Evolutionary conservation across 208 protist species (phyloP).

Genomic region (Trypanosoma cruzi): DNA sequence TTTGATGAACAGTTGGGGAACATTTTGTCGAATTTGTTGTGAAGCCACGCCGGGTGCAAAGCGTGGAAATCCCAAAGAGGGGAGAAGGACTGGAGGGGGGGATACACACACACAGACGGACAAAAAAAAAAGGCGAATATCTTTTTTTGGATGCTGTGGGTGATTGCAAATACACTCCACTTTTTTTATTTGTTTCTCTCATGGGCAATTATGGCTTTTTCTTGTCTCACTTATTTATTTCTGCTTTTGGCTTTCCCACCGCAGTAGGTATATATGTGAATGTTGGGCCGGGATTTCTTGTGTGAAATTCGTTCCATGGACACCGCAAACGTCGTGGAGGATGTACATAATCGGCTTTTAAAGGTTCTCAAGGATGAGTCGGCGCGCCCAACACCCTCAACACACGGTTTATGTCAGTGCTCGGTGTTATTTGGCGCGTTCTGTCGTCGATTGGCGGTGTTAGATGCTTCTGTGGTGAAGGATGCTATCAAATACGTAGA

Average conservation of each 20-base stretch:
- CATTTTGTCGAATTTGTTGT: too few species aligned
- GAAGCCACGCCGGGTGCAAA: too few species aligned
- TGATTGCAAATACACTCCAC: too few species aligned
- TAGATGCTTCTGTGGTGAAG: slow-evolving; percentile 7
- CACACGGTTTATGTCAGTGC: slow-evolving; percentile 18
- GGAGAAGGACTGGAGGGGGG: too few species aligned
- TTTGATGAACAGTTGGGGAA: slow-evolving; percentile 19
- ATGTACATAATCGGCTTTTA: not conserved
- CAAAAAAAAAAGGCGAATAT: too few species aligned
- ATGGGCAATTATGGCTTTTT: too few species aligned
- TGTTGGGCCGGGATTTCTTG: slow-evolving; percentile 18
- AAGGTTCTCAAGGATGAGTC: slow-evolving; percentile 3
- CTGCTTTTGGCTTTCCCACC: not conserved
- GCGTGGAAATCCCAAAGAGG: too few species aligned
- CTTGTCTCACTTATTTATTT: slow-evolving; percentile 13
- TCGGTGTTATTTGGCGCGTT: slow-evolving; percentile 31
- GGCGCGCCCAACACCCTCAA: not conserved
- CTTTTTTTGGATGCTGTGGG: too few species aligned
- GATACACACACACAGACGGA: too few species aligned
- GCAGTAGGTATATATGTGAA: not conserved
- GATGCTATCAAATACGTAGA: slow-evolving; percentile 15
- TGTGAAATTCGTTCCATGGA: slow-evolving; percentile 27
- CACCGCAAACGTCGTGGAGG: slow-evolving; percentile 10
- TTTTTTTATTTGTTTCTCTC: too few species aligned
- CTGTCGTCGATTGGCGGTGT: slow-evolving; percentile 15